phyloP scores from a whole-genome alignment of 495 filamentous ascomycete genomes.

The Daldinia concentrica region DNA sequence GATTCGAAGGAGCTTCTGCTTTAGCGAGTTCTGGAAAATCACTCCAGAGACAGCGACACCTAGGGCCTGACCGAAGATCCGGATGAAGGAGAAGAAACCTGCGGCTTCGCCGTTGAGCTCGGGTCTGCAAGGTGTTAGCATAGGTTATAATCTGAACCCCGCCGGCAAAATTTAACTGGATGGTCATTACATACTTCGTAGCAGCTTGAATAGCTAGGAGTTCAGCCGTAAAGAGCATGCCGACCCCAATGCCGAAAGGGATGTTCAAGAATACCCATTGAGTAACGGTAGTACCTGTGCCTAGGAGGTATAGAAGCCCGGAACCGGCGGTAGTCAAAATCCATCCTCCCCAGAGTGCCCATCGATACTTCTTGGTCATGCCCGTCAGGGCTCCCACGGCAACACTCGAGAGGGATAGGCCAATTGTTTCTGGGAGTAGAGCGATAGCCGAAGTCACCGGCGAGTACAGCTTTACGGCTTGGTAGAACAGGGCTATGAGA shows the following conservation, averaged over 20 bases:
- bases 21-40: conserved; percentile 2
- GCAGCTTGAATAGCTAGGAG: conserved; percentile 58
- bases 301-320: conserved; percentile 60
- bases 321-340: conserved; percentile 52
- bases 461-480: conserved; percentile 65
- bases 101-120: conserved; percentile 6
- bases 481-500: conserved; percentile 64
- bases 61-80: conserved; percentile 34
- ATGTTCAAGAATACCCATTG: conserved; percentile 64
- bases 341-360: conserved; percentile 65
- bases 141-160: background rate
- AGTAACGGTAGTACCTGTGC: conserved; percentile 52
- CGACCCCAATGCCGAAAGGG: conserved; percentile 60
- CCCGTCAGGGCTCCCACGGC: conserved; percentile 56
- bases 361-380: conserved; percentile 55
- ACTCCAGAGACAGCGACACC: conserved; percentile 2
- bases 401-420: conserved; percentile 51
- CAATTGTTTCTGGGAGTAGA: conserved; percentile 66
- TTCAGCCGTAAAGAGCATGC: conserved; percentile 62
- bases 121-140: conserved; percentile 17
- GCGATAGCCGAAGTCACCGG: conserved; percentile 66
- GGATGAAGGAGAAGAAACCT: conserved; percentile 7
- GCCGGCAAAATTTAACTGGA: background rate
- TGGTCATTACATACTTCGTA: conserved; percentile 6
- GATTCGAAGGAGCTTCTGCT: background rate